A percentile compares a stretch with the other conserved stretches of the same genome.
Evolutionary conservation across 2,329 filamentous ascomycete genomes (phyloP).

Genomic region (Cryphonectria naterciae): DNA sequence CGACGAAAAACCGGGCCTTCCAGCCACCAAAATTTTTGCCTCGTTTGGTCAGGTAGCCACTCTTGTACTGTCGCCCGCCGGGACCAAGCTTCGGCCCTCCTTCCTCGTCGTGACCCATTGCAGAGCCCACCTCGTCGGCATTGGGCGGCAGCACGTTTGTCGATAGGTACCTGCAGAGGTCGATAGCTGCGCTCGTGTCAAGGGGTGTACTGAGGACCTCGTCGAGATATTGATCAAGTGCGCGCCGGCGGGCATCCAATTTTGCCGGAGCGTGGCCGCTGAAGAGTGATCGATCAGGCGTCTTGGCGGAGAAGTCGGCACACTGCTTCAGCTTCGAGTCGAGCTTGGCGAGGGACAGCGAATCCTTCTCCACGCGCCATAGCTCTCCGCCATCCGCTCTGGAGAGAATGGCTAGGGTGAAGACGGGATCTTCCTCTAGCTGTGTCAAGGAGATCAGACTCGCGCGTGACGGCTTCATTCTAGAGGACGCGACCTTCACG

Average conservation of each 20-base stretch:
- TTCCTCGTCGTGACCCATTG: conserved; percentile 27
- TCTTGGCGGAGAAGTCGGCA: conserved; percentile 70
- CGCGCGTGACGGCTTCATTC: conserved; percentile 88
- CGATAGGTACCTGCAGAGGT: conserved; percentile 88
- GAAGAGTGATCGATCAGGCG: conserved; percentile 86
- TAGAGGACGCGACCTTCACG: conserved; percentile 87
- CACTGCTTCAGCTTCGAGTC: conserved; percentile 81
- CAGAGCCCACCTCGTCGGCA: conserved; percentile 56
- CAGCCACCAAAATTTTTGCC: conserved; percentile 99
- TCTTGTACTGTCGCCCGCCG: conserved; percentile 72
- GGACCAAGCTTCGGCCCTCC: conserved; percentile 52
- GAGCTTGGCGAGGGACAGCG: conserved; percentile 76
- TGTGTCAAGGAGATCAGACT: conserved; percentile 81
- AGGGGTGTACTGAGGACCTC: conserved; percentile 81
- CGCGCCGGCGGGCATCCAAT: conserved; percentile 81
- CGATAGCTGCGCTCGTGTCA: conserved; percentile 74
- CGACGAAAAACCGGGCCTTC: conserved; percentile 77
- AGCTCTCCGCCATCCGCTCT: conserved; percentile 77
- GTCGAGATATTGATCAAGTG: conserved; percentile 85
- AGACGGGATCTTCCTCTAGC: conserved; percentile 89
- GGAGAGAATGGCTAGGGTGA: conserved; percentile 84
- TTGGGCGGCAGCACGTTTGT: conserved; percentile 65
- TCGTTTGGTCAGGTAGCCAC: conserved; percentile 91
- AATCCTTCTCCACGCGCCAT: conserved; percentile 95
- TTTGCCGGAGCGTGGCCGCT: conserved; percentile 91